Evolutionary conservation across 441 rosid species (phyloP).

Genomic region (Erysimum cheiri): DNA sequence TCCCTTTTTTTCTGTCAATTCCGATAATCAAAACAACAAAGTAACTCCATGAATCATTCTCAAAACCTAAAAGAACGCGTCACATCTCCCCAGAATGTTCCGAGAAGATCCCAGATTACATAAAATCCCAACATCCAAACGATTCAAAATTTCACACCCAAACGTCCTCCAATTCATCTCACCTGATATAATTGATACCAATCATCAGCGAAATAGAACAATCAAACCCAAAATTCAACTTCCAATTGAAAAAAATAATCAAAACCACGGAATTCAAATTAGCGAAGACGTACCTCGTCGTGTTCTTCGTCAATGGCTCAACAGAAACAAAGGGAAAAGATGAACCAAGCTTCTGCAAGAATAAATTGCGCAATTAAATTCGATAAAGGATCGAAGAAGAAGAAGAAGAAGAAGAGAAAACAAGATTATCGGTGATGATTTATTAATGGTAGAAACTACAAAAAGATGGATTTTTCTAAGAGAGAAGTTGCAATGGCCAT

Average conservation of each 20-base stretch:
- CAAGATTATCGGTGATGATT: constrained; percentile 46
- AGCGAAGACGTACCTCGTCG: constrained; percentile 47
- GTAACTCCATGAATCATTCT: constrained; percentile 30
- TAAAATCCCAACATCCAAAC: constrained; percentile 30
- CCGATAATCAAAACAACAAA: constrained; percentile 12
- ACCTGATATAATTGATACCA: constrained; percentile 49
- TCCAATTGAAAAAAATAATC: neutral
- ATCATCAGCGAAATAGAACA: constrained; percentile 34
- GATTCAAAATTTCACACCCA: constrained; percentile 31
- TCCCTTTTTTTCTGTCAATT: constrained; percentile 12
- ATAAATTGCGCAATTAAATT: neutral
- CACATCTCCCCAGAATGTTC: neutral
- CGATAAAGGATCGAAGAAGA: constrained; percentile 37
- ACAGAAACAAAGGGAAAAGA: constrained; percentile 10
- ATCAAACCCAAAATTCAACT: constrained; percentile 30
- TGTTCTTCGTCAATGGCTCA: constrained; percentile 41
- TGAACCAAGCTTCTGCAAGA: constrained; percentile 29
- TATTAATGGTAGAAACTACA: constrained; percentile 41
- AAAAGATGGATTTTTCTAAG: constrained; percentile 29
- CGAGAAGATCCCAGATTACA: constrained; percentile 18
- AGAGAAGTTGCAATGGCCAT: constrained; percentile 29
- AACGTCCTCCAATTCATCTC: constrained; percentile 44
- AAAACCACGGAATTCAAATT: constrained; percentile 27
- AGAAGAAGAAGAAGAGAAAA: constrained; percentile 30
- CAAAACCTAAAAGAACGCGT: constrained; percentile 13